phyloP scores from a whole-genome alignment of 2,329 filamentous ascomycete species.

The Botrytis fragariae region DNA sequence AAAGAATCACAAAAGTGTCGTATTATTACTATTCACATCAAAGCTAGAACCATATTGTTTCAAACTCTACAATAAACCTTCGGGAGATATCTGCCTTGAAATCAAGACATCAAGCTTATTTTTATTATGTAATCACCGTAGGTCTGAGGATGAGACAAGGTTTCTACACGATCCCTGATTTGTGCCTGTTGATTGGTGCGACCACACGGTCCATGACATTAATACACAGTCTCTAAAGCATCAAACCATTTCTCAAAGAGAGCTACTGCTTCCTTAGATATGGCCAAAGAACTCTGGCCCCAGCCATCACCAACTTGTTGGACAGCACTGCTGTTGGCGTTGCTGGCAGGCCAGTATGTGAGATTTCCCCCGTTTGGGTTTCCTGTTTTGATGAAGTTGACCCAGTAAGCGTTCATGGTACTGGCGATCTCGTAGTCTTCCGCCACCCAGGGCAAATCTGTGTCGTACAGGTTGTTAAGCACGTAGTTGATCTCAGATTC shows the following conservation, averaged over 20 bases:
- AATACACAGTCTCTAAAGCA: neutral
- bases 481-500: conserved; percentile 38
- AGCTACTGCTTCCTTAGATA: neutral
- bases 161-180: neutral
- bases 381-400: conserved; percentile 63
- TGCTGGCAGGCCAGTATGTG: neutral
- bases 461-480: conserved; percentile 37
- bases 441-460: conserved; percentile 31
- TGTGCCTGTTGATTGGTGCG: neutral
- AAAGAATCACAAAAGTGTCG: too few species aligned
- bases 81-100: too few species aligned
- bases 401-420: conserved; percentile 64
- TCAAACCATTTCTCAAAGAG: neutral
- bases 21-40: too few species aligned
- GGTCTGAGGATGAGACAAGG: too few species aligned
- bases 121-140: too few species aligned
- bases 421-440: conserved; percentile 35
- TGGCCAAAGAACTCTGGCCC: neutral
- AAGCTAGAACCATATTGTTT: too few species aligned
- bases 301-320: neutral
- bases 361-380: conserved; percentile 56
- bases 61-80: too few species aligned
- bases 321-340: neutral
- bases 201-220: neutral
- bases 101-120: too few species aligned